These are phyloP conservation scores for Iris pallida DNA, from an alignment of 116 monocot genomes.

Conservation along the genomic window DNA sequence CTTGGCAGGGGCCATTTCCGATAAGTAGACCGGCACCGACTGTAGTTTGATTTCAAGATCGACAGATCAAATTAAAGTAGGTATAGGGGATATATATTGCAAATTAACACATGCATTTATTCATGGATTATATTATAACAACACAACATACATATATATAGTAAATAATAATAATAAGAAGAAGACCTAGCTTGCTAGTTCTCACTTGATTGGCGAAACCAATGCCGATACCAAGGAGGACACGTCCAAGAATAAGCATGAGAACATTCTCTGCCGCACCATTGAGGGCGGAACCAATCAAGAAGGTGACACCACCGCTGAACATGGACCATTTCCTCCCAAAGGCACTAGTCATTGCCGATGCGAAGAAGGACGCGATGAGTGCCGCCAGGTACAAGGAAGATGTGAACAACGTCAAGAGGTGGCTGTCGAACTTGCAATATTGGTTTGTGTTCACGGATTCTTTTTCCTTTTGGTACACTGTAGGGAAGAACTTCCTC, in stretches of 20 bases:
- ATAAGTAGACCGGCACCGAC: slow-evolving; percentile 30
- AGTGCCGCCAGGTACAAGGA: slow-evolving; percentile 41
- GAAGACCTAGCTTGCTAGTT: neutral
- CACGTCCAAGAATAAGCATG: slow-evolving; percentile 35
- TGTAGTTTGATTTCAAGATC: neutral
- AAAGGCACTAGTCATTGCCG: slow-evolving; percentile 19
- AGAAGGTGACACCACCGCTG: slow-evolving; percentile 32
- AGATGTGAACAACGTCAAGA: slow-evolving; percentile 33
- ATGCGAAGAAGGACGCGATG: slow-evolving; percentile 29
- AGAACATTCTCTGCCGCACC: slow-evolving; percentile 19
- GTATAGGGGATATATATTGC: neutral
- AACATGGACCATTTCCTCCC: slow-evolving; percentile 45
- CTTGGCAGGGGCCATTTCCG: slow-evolving; percentile 34
- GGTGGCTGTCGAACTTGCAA: slow-evolving; percentile 41
- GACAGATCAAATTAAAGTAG: neutral
- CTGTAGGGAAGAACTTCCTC: slow-evolving; percentile 10
- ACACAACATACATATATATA: neutral
- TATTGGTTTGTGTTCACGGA: slow-evolving; percentile 24
- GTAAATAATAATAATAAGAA: neutral
- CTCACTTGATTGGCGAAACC: slow-evolving; percentile 18
- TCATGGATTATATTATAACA: neutral
- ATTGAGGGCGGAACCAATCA: slow-evolving; percentile 24
- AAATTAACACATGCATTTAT: no score
- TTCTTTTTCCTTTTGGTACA: neutral
- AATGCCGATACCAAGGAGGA: slow-evolving; percentile 36